Evolutionary conservation across 2,329 filamentous ascomycete genomes (phyloP).

Genomic region (Trichoderma harzianum): DNA sequence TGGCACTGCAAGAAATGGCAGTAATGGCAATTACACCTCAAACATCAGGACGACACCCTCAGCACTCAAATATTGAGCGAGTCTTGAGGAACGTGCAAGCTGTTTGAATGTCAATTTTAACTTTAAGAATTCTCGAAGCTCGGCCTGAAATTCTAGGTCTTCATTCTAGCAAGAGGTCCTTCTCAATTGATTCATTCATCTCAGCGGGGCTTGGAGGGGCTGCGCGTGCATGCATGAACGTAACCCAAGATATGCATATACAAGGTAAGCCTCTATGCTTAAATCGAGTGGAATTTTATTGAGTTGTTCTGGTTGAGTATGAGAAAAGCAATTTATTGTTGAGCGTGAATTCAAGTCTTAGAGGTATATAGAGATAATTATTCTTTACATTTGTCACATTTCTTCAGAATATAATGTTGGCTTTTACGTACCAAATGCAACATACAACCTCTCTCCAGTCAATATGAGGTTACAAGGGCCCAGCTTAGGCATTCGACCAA

Average conservation of each 20-base stretch:
- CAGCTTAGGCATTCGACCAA: accelerated
- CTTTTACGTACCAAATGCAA: too few relatives aligned
- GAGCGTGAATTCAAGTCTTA: background rate
- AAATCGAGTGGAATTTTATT: background rate
- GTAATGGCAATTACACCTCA: background rate
- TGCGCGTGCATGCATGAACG: background rate
- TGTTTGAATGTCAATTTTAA: background rate
- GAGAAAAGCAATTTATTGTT: background rate
- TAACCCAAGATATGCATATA: background rate
- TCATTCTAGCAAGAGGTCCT: background rate
- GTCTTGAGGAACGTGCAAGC: background rate
- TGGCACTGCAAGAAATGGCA: background rate
- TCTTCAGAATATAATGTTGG: background rate
- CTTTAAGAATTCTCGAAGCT: background rate
- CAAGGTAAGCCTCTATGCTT: background rate
- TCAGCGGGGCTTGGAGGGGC: background rate
- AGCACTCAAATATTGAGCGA: background rate
- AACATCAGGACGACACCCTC: background rate
- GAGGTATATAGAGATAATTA: background rate
- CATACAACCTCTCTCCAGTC: accelerated
- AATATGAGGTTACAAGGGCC: background rate
- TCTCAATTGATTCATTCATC: background rate
- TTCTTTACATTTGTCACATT: background rate
- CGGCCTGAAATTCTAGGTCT: background rate
- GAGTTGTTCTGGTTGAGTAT: background rate